Base-by-base conservation (phyloP, 2,329 filamentous ascomycete genomes). In the Pyrenophora graminea region DNA sequence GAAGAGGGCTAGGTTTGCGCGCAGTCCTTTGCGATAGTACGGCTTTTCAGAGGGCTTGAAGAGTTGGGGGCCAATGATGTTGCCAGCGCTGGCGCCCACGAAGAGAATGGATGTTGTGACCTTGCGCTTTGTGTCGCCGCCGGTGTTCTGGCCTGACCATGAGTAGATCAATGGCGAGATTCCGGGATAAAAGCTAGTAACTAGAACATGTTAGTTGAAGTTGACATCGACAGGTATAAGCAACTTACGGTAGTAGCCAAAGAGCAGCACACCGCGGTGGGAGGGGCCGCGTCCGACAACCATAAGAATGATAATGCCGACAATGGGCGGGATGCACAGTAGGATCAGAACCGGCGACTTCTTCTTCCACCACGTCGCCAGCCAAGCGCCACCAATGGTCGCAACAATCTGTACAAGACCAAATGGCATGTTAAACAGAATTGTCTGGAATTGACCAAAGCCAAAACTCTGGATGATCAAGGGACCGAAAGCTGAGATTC, bases 121-220 rank as follows among this genome's bases (percentile, higher is more conserved):
- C 63, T 88, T 88, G 56, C 84, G 83, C 71, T 89, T 89, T 0
- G 86, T 89, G 63, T 89, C 85, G 1, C 86, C 86, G 0, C 82
- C 86, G 0, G 86, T 86, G 56, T 87, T 86, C 53, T 84, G 82
- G 2, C 81, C 77, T 1, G 81, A 82, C 82, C 82, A 85, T 0
- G 81, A 81, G 56, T 83, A 85, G 34, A 86, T 81, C 25, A 86
- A 70, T 0, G 83, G 85, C 3, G 85, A 79, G 52, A 83, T 83
- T 5, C 79, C 84, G 0, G 83, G 82, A 44, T 85, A 85, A 6
- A 85, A 78, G 0, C 19, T 21, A 5, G 19, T 21, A 5, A 21
- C 19, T 21, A 21, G 19, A 21, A 21, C 19, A 21, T 21, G 2
- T 21, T 21, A 21, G 19, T 21, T 21, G 19, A 21, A 3, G 19